Evolutionary conservation across 1,284 basidiomycete species (phyloP), one percentile per base, ranked within the genome.

Genomic region (Leccinum ponderosum): DNA sequence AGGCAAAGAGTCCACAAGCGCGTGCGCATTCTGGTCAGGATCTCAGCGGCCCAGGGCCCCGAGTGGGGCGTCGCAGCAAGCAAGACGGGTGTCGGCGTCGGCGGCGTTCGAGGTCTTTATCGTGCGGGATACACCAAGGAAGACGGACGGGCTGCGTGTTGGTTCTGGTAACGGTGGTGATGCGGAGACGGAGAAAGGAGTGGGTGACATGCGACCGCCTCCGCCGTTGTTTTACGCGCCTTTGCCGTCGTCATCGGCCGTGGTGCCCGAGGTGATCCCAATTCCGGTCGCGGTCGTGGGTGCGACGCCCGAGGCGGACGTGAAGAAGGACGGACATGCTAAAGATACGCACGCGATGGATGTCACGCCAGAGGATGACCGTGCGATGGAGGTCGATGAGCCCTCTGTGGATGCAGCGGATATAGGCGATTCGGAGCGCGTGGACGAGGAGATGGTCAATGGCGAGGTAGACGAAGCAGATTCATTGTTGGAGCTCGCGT

Each of bases 401-500:
- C 22, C 31, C 1, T 35, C 47, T 14, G 35, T 15, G 17, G n/a
- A 55, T 11, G 31, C 22, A 27, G 50, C 14, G 7, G 53, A 35
- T 35, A 12, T 29, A 51, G 31, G 6, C 14, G 39, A 20, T 31
- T 17, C 52, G 15, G 44, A 17, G 47, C 8, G 14, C 31, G 22
- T 29, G 54, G 61, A 57, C 6, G 54, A 51, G 3, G 47, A 5
- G 17, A 17, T 47, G 9, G 4, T 37, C 1, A 47, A 29, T 22
- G 22, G 2, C 5, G 53, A 39, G 11, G 22, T 33, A 9, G 65
- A 73, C 25, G 70, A 66, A 39, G 2, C 62, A 39, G 71, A 72
- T 25, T 14, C 55, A 39, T 56, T 72, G 53, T 58, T 73, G 54
- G 65, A 68, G 12, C 63, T 71, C 22, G 72, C 62, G 35, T 72